phyloP scores from a whole-genome alignment of 2,329 filamentous ascomycete species.

The Pyricularia pennisetigena region DNA sequence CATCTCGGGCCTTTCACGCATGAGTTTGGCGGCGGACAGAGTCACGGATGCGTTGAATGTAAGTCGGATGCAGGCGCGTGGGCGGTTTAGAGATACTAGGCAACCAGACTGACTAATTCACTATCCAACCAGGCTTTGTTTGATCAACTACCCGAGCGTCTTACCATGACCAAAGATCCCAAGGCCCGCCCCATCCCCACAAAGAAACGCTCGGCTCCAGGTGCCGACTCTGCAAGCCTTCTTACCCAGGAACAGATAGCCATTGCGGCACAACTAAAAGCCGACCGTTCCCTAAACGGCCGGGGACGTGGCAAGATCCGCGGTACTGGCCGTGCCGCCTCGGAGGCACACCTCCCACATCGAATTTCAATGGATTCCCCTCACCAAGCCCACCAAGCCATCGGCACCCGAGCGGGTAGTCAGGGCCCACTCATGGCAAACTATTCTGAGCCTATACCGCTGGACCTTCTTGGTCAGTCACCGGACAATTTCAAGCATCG shows the following conservation, averaged over 20 bases:
- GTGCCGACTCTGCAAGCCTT: slow-evolving; percentile 9
- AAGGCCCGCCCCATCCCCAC: slow-evolving; percentile 27
- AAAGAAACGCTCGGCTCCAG: slow-evolving; percentile 48
- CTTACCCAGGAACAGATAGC: neutral
- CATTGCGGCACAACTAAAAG: neutral
- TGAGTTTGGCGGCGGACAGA: slow-evolving; percentile 81
- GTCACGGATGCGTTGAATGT: slow-evolving; percentile 72
- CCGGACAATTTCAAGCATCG: slow-evolving; percentile 21
- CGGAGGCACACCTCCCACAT: slow-evolving; percentile 8
- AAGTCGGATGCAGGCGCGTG: slow-evolving; percentile 20
- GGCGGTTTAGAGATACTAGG: neutral
- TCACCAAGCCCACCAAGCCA: slow-evolving; percentile 14
- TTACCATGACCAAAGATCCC: slow-evolving; percentile 42
- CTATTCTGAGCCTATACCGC: slow-evolving; percentile 32
- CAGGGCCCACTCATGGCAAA: slow-evolving; percentile 23
- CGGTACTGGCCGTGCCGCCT: neutral
- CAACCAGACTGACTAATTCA: neutral
- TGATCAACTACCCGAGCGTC: slow-evolving; percentile 65
- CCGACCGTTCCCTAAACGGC: neutral
- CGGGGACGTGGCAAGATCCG: neutral
- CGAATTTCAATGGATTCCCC: slow-evolving; percentile 17
- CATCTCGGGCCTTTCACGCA: slow-evolving; percentile 66
- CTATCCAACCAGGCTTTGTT: slow-evolving; percentile 58
- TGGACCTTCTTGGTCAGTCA: slow-evolving; percentile 33
- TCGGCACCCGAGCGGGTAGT: slow-evolving; percentile 13